Percentiles rank a stretch among this genome's conserved stretches.
Evolutionary conservation across 208 protist species (phyloP).

Genomic region (Trypanosoma theileri): DNA sequence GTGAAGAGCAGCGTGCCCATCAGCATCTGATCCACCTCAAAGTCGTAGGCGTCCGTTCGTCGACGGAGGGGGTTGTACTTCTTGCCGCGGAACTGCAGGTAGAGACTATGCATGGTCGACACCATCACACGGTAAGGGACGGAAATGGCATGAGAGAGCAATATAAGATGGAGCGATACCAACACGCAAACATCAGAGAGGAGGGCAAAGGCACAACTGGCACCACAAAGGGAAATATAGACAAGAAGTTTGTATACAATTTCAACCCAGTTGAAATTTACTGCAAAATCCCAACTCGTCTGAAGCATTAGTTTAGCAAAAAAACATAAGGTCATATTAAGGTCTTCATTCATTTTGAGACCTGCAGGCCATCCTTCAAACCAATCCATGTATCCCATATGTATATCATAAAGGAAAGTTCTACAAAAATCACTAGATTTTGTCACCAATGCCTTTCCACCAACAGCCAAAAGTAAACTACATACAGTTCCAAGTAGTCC

Average conservation of each 20-base stretch:
- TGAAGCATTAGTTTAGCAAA: conserved; percentile 71
- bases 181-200: conserved; percentile 77
- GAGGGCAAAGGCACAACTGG: conserved; percentile 67
- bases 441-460: conserved; percentile 44
- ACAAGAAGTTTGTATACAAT: conserved; percentile 54
- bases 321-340: conserved; percentile 86
- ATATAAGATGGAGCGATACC: conserved; percentile 77
- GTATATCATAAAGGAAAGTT: conserved; percentile 67
- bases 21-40: conserved; percentile 90
- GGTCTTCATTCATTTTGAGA: conserved; percentile 93
- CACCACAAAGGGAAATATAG: conserved; percentile 75
- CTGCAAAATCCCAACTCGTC: conserved; percentile 48
- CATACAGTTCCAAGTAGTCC: conserved; percentile 55
- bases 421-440: conserved; percentile 43
- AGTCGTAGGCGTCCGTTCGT: conserved; percentile 87
- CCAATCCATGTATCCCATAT: conserved; percentile 90
- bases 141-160: conserved; percentile 73
- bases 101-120: conserved; percentile 63
- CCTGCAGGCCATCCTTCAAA: conserved; percentile 92
- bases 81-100: conserved; percentile 85
- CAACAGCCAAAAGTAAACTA: conserved; percentile 45
- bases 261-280: conserved; percentile 63
- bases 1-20: conserved; percentile 90
- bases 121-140: conserved; percentile 67
- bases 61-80: conserved; percentile 93